Base-by-base conservation (phyloP, 139 green algal species). In the Desmodesmus armatus region DNA sequence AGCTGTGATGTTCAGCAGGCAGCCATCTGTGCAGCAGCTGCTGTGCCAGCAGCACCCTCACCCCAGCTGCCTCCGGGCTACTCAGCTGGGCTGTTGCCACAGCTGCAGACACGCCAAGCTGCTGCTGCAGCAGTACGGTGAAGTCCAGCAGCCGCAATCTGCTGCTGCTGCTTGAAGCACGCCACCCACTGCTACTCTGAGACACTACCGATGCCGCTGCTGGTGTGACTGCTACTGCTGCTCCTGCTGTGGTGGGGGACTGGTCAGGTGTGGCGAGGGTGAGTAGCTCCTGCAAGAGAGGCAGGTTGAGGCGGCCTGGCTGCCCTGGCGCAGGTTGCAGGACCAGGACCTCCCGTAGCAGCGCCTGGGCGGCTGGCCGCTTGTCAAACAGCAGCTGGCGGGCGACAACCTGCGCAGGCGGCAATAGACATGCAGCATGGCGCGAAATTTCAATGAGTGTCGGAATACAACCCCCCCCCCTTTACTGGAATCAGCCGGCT, bases 371-470 rank as follows among this genome's bases (percentile, higher is more conserved):
- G 31, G 35, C 75, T 35, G 62, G 75, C 21, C 84, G 62, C 27
- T 31, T 53, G 58, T 88, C 87, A 41, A 9, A 39, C 43, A 88
- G 62, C 58, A 92, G 35, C n/a, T 72, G 74, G 2, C 81, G 51
- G 27, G 87, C 58, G 9, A 87, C 72, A 21, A 75, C 72, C 65
- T 84, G 88, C 43, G 85, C 6, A 65, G 51, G 19, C 7, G 4
- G 51, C 51, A 33, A 13, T 65, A 27, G 6, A 65, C 25, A 65
- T 33, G 3, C 6, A 33, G 21, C 55, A 65, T 2, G 29, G 23
- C 55, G 29, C 25, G 1, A 2, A 65, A n/a, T n/a, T n/a, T n/a
- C n/a, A n/a, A n/a, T n/a, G n/a, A n/a, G n/a, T n/a, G n/a, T n/a
- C n/a, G n/a, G n/a, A n/a, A n/a, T n/a, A n/a, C n/a, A n/a, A n/a